A percentile compares a stretch with the other conserved stretches of the same genome.
Conservation (phyloP, 371 early-diverging fungal genomes). For the Cokeromyces recurvatus region DNA sequence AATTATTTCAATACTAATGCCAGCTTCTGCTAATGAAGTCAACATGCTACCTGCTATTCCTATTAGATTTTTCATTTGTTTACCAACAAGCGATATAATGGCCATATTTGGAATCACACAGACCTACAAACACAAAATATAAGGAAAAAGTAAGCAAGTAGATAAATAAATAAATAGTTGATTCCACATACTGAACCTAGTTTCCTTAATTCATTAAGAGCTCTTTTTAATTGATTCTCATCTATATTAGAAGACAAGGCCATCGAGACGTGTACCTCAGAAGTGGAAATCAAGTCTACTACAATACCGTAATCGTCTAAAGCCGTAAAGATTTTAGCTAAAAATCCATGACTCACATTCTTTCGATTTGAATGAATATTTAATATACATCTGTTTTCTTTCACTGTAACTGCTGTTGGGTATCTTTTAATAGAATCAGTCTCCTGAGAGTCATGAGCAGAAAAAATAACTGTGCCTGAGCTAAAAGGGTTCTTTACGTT, state of each 20-base stretch:
- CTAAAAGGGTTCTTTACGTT: conserved; percentile 93
- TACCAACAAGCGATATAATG: conserved; percentile 94
- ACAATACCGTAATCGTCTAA: conserved; percentile 82
- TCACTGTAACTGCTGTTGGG: conserved; percentile 90
- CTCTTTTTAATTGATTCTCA: conserved; percentile 60
- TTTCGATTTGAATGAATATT: conserved; percentile 96
- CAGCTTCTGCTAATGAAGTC: conserved; percentile 77
- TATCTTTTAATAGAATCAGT: conserved; percentile 50
- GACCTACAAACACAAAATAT: conserved; percentile 38
- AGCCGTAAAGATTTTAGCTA: conserved; percentile 86
- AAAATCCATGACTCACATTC: conserved; percentile 89
- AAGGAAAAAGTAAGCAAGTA: too few relatives aligned
- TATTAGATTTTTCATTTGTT: conserved; percentile 92
- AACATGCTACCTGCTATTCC: conserved; percentile 96
- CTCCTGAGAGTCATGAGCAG: conserved; percentile 37
- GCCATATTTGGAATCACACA: conserved; percentile 80
- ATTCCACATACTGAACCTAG: conserved; percentile 65
- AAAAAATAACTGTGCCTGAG: conserved; percentile 89
- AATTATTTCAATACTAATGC: conserved; percentile 97
- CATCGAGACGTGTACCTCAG: conserved; percentile 89
- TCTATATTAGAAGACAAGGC: conserved; percentile 70
- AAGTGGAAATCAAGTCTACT: conserved; percentile 93
- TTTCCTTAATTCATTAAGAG: conserved; percentile 60
- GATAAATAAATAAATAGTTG: background rate
- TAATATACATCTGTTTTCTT: conserved; percentile 84